Base-by-base conservation (phyloP, 2,329 filamentous ascomycete species). In the Phaeosphaeria sp. region DNA sequence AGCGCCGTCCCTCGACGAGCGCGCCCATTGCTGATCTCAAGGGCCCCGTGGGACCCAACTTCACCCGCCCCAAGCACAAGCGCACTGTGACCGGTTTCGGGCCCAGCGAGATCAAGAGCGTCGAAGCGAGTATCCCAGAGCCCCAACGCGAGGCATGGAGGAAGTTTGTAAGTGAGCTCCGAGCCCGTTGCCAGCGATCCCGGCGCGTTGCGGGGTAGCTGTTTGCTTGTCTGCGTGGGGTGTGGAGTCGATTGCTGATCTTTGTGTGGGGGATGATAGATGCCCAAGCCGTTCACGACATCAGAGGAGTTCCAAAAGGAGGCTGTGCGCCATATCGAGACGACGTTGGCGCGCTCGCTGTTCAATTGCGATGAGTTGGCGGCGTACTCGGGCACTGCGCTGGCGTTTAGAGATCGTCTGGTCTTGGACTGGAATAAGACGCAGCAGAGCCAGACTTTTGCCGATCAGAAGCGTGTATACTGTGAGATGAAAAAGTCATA, bases 371-470 rank as follows among this genome's bases (percentile, higher is more conserved):
- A 99, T 82, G 95, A 99, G 80, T 78, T 84, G 53, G 95, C 95
- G 52, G 93, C 93, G 30, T 99, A 99, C 79, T 88, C 91, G 7
- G 95, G 94, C 64, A 92, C 93, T 44, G 92, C 92, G 65, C 82
- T 99, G 71, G 94, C 95, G 24, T 94, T 99, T 80, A 88, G 95
- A 72, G 94, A 99, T 77, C 89, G 93, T 51, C 83, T 99, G 74
- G 89, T 99, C 72, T 89, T 95, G 63, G 92, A 96, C 68, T 99
- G 95, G 95, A 99, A 98, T 82, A 93, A 90, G 80, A 99, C 95
- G 47, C 95, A 99, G 82, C 95, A 99, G 82, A 89, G 90, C 60
- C 95, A 99, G 80, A 97, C 94, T 0, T 92, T 91, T 71, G 84
- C 86, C 56, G 95, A 98, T 76, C 88, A 88, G 79, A 99, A 99